These are phyloP conservation scores for Mallotus repandus DNA, from an alignment of 441 rosid genomes.

Conservation along the genomic window DNA sequence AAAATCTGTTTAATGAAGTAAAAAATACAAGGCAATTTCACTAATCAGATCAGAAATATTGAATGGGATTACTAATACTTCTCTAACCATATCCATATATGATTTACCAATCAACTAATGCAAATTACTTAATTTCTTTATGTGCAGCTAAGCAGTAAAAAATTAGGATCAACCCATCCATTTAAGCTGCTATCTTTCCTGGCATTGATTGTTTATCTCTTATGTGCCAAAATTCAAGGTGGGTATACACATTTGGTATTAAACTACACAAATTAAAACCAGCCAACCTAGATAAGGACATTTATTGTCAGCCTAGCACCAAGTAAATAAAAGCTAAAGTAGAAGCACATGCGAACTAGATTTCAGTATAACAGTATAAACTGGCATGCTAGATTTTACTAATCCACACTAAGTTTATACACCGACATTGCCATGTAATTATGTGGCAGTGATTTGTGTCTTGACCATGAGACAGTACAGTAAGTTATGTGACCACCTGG, in stretches of 20 bases:
- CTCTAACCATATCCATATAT: background rate
- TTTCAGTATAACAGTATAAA: background rate
- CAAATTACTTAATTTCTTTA: too few relatives aligned
- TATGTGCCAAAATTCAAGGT: background rate
- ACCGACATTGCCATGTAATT: background rate
- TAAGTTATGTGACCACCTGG: background rate
- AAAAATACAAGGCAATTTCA: background rate
- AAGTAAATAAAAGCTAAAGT: background rate
- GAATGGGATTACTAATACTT: background rate
- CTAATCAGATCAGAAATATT: background rate
- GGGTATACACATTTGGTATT: background rate
- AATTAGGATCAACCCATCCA: too few relatives aligned
- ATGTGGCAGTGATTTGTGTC: background rate
- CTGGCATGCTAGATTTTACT: background rate
- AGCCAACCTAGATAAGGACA: background rate
- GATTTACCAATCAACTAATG: too few relatives aligned
- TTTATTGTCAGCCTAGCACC: background rate
- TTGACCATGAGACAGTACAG: background rate
- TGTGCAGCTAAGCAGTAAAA: too few relatives aligned
- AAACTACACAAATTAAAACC: too few relatives aligned
- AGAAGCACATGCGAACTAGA: background rate
- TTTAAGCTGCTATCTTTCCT: too few relatives aligned
- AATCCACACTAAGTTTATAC: background rate
- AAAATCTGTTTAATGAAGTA: slow-evolving; percentile 55
- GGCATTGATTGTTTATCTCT: too few relatives aligned